Evolutionary conservation across 257 asterid species (phyloP), one percentile per base, ranked within the genome.

Genomic region (Scutellaria barbata): DNA sequence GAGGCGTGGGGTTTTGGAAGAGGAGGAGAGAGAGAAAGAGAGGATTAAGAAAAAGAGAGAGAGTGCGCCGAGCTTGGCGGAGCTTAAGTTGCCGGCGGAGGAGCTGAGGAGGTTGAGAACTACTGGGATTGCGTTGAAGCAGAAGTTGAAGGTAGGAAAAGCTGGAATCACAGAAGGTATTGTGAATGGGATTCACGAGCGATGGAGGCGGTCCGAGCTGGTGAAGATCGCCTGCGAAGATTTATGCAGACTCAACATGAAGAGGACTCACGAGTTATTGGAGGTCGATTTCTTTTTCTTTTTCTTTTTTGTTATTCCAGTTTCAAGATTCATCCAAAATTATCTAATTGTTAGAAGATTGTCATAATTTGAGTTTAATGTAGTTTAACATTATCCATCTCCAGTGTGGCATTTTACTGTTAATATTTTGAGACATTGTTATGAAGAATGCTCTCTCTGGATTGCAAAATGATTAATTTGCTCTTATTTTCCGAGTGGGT

Each of bases 151-250:
- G 81, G 72, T 89, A 2, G 99, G 99, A 14, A 95, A 87, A 73
- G 83, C 96, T 13, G 99, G 98, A 71, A 89, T 95, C 47, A 95
- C 98, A 1, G 99, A 95, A 81, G 99, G 99, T 72, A 85, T 92
- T 79, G 96, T 95, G 76, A 92, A 95, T 48, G 97, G 97, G 77
- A 89, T 95, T 82, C 99, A 95, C 59, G 99, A 95, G 78, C 80
- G 98, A 55, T 95, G 99, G 99, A 87, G 99, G 81, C 82, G 85
- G 72, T 16, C 82, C 8, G 98, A 95, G 81, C 43, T 95, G 67
- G 96, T 95, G 65, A 95, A 82, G 80, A 89, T 95, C 76, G 72
- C 69, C 4, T 92, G 98, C 71, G 96, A 95, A 77, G 99, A 89
- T 72, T 70, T 95, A 22, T 92, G 92, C 78, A 85, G 88, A 84